phyloP scores from a whole-genome alignment of 176 grass and related monocot genomes.

The Aegilops umbellulata region DNA sequence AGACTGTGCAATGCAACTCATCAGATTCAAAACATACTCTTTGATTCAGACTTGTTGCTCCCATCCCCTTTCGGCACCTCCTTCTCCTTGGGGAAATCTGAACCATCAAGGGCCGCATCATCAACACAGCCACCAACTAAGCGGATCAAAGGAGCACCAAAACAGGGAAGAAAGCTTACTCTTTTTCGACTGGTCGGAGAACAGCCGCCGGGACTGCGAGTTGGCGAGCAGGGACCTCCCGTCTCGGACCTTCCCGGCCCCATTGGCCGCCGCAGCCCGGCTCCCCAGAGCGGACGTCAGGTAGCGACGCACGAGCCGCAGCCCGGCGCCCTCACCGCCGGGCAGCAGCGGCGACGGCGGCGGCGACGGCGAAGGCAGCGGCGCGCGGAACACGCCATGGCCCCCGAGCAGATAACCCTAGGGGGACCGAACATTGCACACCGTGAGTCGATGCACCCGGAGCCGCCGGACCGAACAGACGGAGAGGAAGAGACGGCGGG shows the following conservation, averaged over 20 bases:
- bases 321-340: conserved; percentile 21
- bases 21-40: conserved; percentile 41
- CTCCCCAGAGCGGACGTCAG: conserved; percentile 46
- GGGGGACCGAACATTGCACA: neutral
- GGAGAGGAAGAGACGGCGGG: neutral
- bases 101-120: neutral
- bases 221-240: conserved; percentile 68
- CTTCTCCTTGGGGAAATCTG: conserved; percentile 80
- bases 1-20: neutral
- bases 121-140: neutral
- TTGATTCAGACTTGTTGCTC: conserved; percentile 64
- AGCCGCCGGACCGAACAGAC: neutral
- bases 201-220: conserved; percentile 52
- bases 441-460: neutral
- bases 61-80: conserved; percentile 57
- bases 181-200: conserved; percentile 60
- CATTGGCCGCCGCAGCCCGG: conserved; percentile 9
- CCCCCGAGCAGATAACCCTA: conserved; percentile 52
- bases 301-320: conserved; percentile 52
- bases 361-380: neutral
- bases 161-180: conserved; percentile 56
- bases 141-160: neutral
- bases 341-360: conserved; percentile 2
- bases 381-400: conserved; percentile 26
- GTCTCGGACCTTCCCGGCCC: conserved; percentile 26